Percentiles rank a stretch among this genome's conserved stretches.
These are phyloP conservation scores for Boletellus deceptivus DNA, from an alignment of 1,284 basidiomycete genomes.

Conservation along the genomic window DNA sequence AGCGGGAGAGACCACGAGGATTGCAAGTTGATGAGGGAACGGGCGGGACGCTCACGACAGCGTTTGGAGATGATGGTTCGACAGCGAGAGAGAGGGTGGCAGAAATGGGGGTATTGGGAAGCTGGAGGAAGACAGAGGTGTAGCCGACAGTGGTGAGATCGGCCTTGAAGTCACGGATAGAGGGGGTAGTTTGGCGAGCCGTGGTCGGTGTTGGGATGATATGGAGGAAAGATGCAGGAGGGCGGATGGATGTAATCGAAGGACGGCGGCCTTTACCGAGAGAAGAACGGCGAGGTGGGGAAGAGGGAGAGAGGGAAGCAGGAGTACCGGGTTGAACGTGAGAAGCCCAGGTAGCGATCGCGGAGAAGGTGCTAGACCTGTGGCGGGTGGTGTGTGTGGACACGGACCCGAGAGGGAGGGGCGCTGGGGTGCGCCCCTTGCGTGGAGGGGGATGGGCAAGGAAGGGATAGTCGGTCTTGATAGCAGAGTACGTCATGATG, in stretches of 20 bases:
- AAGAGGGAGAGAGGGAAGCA: conserved; percentile 46
- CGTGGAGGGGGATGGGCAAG: conserved; percentile 43
- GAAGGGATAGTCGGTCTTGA: conserved; percentile 36
- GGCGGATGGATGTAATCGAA: conserved; percentile 33
- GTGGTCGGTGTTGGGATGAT: conserved; percentile 42
- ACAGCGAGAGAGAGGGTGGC: conserved; percentile 31
- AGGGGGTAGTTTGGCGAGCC: conserved; percentile 35
- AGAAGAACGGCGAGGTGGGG: conserved; percentile 43
- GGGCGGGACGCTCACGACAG: conserved; percentile 9
- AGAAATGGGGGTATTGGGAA: conserved; percentile 50
- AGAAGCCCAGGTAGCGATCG: conserved; percentile 55
- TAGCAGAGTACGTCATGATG: conserved; percentile 12
- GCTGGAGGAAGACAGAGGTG: conserved; percentile 59
- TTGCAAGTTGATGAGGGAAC: conserved; percentile 14
- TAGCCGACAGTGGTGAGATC: conserved; percentile 62
- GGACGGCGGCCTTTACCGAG: conserved; percentile 33
- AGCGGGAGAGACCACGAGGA: conserved; percentile 32
- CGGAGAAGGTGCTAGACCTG: conserved; percentile 38
- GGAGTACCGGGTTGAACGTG: conserved; percentile 69
- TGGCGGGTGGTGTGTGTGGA: conserved; percentile 16
- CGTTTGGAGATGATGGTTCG: conserved; percentile 8
- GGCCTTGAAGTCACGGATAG: conserved; percentile 42
- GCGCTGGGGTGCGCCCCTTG: conserved; percentile 27
- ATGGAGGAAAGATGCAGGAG: conserved; percentile 43
- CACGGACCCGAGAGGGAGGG: conserved; percentile 18